Base-by-base conservation (phyloP, 371 early-diverging fungal genomes). In the Polyrhizophydium stewartii region DNA sequence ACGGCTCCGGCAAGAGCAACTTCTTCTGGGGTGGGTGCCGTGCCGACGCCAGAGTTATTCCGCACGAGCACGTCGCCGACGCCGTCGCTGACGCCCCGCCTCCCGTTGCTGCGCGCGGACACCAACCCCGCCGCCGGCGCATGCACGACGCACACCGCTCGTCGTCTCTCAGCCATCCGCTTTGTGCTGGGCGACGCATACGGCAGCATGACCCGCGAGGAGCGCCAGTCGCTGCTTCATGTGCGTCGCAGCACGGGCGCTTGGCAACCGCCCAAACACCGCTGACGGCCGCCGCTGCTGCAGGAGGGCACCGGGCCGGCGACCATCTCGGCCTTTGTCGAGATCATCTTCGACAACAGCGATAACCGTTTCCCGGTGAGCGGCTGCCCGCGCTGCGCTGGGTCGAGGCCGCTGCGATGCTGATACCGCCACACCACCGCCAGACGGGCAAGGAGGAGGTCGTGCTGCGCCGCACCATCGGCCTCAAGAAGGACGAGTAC, bases 1-100 rank as follows among this genome's bases (percentile, higher is more conserved):
- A 99, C 75, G 99, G 99, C 41, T 91, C 97, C 10, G 99, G 99
- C 28, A 99, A 99, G 78, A 93, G 94, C 74, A 99, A 98, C 77
- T 97, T 99, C 73, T 96, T 99, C 70, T 87, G 95, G 62, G 78
- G 75, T 78, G 41, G 38, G 59, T 66, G 27, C 2, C 55, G 31
- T n/a, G n/a, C 52, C 9, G 6, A 52, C n/a, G 52, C 31, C 27
- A 40, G 43, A 59, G 0, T 19, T 1, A 38, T 12, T 47, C 6
- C 21, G 24, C 49, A 41, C 41, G 16, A 41, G 41, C 21, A 21
- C 51, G 3, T 27, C 1, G 5, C 33, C 12, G 19, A 5, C 13
- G 55, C 19, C 25, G 28, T 41, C n/a, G 45, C 28, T 0, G 2
- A 25, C 25, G 30, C 22, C 41, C 21, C 55, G 33, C 61, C 13